phyloP scores from a whole-genome alignment of 768 basidiomycete genomes.

The Hemileccinum rubropunctum region DNA sequence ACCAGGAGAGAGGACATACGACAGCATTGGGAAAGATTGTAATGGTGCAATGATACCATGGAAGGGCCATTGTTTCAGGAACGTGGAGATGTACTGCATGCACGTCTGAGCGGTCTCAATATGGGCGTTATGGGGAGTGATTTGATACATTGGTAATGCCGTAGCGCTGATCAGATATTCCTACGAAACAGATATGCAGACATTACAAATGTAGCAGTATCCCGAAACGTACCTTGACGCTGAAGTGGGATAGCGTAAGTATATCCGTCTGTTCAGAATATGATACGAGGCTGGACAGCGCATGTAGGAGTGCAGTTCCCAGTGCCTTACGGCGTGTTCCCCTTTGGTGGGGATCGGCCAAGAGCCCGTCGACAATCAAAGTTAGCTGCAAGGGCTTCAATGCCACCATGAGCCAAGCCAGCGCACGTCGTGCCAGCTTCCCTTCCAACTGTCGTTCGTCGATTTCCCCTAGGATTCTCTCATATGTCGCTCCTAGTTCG shows the following conservation, averaged over 20 bases:
- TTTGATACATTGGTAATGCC: neutral
- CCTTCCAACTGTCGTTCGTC: neutral
- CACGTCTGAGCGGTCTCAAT: neutral
- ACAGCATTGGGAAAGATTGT: neutral
- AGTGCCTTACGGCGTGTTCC: neutral
- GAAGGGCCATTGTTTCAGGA: neutral
- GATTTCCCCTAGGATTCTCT: neutral
- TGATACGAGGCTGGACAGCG: conserved; percentile 1
- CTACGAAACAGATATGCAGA: neutral
- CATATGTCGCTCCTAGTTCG: neutral
- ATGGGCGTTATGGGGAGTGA: neutral
- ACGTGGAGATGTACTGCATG: neutral
- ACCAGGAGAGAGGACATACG: neutral
- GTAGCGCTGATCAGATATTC: conserved; percentile 1
- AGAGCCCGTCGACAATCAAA: neutral
- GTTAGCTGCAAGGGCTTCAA: neutral
- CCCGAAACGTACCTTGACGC: neutral
- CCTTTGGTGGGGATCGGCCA: neutral
- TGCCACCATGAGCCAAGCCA: neutral
- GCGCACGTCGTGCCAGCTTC: neutral
- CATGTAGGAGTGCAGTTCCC: neutral
- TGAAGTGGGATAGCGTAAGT: neutral
- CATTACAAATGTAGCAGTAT: neutral
- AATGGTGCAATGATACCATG: too few relatives aligned
- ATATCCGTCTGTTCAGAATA: neutral